A percentile compares a stretch with the other conserved stretches of the same genome.
Evolutionary conservation across 805 yeast genomes (phyloP).

Genomic region (Teunomyces barrocoloradensis): DNA sequence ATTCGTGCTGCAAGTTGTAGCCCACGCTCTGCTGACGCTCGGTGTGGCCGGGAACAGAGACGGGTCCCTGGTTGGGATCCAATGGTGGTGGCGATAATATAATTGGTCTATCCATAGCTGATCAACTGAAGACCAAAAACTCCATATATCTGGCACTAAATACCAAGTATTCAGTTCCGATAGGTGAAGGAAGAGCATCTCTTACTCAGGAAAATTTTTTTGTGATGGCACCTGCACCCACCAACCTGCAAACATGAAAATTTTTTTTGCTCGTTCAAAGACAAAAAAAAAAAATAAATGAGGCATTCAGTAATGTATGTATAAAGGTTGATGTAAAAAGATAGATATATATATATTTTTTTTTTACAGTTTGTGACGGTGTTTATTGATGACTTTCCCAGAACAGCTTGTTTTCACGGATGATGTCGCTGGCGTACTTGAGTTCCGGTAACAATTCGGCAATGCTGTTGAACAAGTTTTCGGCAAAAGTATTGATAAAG

Average conservation of each 20-base stretch:
- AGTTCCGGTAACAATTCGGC: conserved; percentile 60
- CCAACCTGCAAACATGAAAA: not conserved
- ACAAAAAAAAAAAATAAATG: not conserved
- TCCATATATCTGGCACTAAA: conserved; percentile 1
- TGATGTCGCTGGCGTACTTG: conserved; percentile 52
- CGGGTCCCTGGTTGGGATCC: conserved; percentile 16
- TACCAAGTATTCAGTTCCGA: conserved; percentile 3
- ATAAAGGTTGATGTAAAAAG: not conserved
- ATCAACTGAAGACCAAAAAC: not conserved
- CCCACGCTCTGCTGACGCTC: conserved; percentile 44
- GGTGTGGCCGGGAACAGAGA: conserved; percentile 8
- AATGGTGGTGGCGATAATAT: conserved; percentile 43
- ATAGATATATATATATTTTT: not conserved
- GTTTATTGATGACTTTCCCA: conserved; percentile 40
- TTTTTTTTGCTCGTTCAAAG: not conserved
- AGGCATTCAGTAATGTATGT: not conserved
- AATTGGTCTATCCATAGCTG: conserved; percentile 27
- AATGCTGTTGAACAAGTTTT: conserved; percentile 66
- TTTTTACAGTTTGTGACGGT: not conserved
- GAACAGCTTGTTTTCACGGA: conserved; percentile 51
- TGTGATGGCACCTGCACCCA: not conserved
- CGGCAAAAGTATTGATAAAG: conserved; percentile 81
- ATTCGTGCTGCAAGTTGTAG: conserved; percentile 45
- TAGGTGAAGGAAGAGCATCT: not conserved
- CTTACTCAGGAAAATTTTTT: not conserved